Evolutionary conservation across 2,329 filamentous ascomycete species (phyloP).

Genomic region (Diaporthe velutina): DNA sequence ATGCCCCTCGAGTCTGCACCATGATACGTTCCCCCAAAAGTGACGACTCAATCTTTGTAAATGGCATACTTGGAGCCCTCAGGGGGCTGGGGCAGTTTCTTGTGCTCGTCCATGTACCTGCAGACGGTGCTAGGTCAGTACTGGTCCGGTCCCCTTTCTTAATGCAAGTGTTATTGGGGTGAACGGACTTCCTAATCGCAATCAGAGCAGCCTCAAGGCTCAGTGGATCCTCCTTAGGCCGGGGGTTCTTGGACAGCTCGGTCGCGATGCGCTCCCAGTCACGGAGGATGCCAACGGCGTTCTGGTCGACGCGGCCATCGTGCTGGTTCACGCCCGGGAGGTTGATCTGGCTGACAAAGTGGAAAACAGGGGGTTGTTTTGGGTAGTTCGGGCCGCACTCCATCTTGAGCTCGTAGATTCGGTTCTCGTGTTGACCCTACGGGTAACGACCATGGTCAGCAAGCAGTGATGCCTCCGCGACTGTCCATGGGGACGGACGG

Average conservation of each 20-base stretch:
- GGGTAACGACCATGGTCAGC: conserved; percentile 6
- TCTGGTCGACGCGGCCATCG: conserved; percentile 87
- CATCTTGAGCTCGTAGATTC: conserved; percentile 98
- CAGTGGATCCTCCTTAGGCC: conserved; percentile 49
- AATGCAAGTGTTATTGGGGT: no score
- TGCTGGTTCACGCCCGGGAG: conserved; percentile 90
- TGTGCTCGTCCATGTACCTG: conserved; percentile 96
- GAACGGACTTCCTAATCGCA: conserved; percentile 49
- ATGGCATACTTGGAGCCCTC: conserved; percentile 75
- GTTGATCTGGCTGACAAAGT: conserved; percentile 95
- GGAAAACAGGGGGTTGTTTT: conserved; percentile 87
- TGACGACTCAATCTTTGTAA: conserved; percentile 45
- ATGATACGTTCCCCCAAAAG: neutral
- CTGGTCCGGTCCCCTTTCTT: neutral
- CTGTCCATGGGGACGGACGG: conserved; percentile 31
- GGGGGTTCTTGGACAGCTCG: conserved; percentile 67
- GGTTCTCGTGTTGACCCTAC: conserved; percentile 93
- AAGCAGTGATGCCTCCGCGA: conserved; percentile 14
- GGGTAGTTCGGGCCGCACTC: conserved; percentile 93
- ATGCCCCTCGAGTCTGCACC: neutral
- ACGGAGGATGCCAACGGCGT: conserved; percentile 81
- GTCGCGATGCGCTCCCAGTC: conserved; percentile 96
- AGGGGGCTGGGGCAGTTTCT: conserved; percentile 94
- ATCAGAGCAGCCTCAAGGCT: conserved; percentile 53
- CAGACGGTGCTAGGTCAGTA: conserved; percentile 41